Base-by-base conservation (phyloP, 2,329 filamentous ascomycete genomes). In the Neurospora sp. region DNA sequence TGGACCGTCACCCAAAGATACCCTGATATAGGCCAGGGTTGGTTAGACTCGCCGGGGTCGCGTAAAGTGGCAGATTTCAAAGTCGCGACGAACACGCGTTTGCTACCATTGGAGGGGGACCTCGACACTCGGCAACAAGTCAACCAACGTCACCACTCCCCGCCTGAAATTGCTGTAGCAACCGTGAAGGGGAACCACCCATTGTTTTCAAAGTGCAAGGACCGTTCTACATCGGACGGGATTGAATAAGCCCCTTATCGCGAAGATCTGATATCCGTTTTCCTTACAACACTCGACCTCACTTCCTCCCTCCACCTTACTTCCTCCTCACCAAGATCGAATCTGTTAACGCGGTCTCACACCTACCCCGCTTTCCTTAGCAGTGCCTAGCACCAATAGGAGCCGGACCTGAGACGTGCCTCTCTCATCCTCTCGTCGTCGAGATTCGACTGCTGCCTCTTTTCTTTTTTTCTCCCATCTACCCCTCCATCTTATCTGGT, bases 301-400 rank as follows among this genome's bases (percentile, higher is more conserved):
- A 11, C 28, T 28, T 52, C 23, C 33, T 52, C 67, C 36, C 66
- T 68, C 58, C 68, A 62, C 68, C 66, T 68, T 9, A 7, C 11
- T 7, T 15, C 71, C 70, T 73, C 72, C 66, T 13, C 43, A 10
- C 38, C 67, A 68, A 70, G 70, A 71, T 73, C 11, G 13, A 68
- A 13, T 33, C n/a, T 72, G 72, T 73, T 73, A 73, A 43, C 67
- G 67, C 28, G 5, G 2, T 39, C 69, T 38, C 39, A 3, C 13
- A 38, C 38, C 33, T 71, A 38, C 13, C 10, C 38, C 13, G 13
- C 8, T 6, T 2, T 1, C 15, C 17, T 58, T 73, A 73, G 69
- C 72, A 72, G 42, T 19, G 8, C 5, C 43, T 66, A 73, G 71
- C 71, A 43, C 33, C 4, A 17, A 11, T 4, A 2, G 38, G 71